Evolutionary conservation across 2,329 filamentous ascomycete genomes (phyloP), one percentile per base, ranked within the genome.

Genomic region (Fusarium decemcellulare): DNA sequence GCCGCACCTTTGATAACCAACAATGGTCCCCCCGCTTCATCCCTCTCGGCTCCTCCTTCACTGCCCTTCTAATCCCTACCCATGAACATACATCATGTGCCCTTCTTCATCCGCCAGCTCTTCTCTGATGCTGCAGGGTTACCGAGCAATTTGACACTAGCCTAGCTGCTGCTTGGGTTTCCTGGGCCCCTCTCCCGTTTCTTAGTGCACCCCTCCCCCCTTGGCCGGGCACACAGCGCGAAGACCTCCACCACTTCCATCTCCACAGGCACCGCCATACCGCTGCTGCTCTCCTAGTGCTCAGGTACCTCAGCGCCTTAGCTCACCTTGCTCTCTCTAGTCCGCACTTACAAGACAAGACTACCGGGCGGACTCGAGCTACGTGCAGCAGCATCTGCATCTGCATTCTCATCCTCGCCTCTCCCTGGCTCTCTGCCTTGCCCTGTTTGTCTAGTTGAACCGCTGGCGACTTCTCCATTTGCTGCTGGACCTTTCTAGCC

Each of bases 121-220:
- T 60, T 65, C 66, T 67, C 60, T 59, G 61, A 72, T 65, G 54
- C 62, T 59, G 71, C 71, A 74, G 65, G 67, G 71, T 72, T 72
- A 65, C 67, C 59, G 69, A 67, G 65, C 60, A 67, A 64, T 62
- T 69, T 65, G 63, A 61, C 67, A 73, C 71, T 73, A 73, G 70
- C 50, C 71, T 73, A 73, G 70, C 50, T 62, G 61, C 44, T 56
- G 56, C 61, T 68, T 70, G 65, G 62, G 58, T 67, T 69, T 67
- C 56, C 50, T 65, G 53, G 67, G 63, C 59, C 58, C 53, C 54
- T 60, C 61, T 48, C 44, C 61, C 62, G 57, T 62, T 72, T 51
- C 63, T 67, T 46, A 23, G 46, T 16, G 42, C 72, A 74, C 72
- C 61, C 72, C 72, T 60, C 70, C 47, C 42, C 63, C 63, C 63